Evolutionary conservation across 805 yeast genomes (phyloP).

Genomic region (Starmera caribaea): DNA sequence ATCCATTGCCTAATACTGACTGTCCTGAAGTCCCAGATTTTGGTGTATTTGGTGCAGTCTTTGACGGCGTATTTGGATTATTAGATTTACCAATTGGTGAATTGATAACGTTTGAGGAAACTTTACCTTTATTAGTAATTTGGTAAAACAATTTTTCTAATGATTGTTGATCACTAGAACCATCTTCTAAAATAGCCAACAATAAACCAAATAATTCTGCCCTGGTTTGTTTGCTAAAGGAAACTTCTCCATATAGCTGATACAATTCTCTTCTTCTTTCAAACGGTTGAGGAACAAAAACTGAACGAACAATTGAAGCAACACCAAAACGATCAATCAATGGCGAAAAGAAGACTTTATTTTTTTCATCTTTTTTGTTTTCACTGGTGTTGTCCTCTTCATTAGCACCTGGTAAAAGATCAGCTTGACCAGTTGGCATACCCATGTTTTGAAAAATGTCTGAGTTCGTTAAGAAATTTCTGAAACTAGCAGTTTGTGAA

Average conservation of each 20-base stretch:
- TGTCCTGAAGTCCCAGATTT: constrained; percentile 1
- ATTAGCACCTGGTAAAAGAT: too few species aligned
- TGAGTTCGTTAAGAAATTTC: too few species aligned
- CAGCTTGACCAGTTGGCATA: too few species aligned
- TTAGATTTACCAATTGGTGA: not conserved
- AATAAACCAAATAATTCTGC: constrained; percentile 62
- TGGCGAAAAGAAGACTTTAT: constrained; percentile 45
- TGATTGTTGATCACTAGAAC: constrained; percentile 48
- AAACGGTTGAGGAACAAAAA: constrained; percentile 65
- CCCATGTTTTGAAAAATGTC: too few species aligned
- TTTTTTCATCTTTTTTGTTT: constrained; percentile 21
- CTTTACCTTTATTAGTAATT: constrained; percentile 40
- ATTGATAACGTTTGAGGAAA: constrained; percentile 6
- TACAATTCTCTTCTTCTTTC: constrained; percentile 53
- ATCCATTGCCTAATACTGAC: constrained; percentile 45
- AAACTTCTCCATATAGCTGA: constrained; percentile 54
- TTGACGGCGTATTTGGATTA: constrained; percentile 3
- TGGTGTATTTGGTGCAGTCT: constrained; percentile 12
- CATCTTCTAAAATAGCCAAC: constrained; percentile 66
- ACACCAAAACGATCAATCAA: constrained; percentile 69
- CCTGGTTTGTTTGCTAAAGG: constrained; percentile 71
- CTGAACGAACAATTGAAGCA: constrained; percentile 57
- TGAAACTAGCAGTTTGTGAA: too few species aligned
- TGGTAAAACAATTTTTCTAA: constrained; percentile 54
- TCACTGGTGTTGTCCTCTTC: constrained; percentile 3